Evolutionary conservation across 345 rosid genomes (phyloP), one percentile per base, ranked within the genome.

Genomic region (Mercurialis annua): DNA sequence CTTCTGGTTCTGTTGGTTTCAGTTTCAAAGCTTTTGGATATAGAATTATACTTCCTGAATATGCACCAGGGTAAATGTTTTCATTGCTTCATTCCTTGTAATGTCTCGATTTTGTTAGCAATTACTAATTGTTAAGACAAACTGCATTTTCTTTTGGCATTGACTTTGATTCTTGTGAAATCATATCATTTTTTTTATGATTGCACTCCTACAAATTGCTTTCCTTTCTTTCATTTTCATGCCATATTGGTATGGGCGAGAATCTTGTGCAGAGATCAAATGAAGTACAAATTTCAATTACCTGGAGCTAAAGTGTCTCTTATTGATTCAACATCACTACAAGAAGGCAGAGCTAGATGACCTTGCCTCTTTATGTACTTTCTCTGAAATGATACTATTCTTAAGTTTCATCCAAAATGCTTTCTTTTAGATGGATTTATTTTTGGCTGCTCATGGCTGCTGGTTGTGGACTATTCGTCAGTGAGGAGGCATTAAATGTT

Each of bases 391-490:
- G 16, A 20, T 52, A 48, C 48, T 38, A 48, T 64, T 48, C 52
- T 76, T 16, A 67, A 70, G 64, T 23, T 65, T 55, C 33, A 71
- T 36, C 34, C 67, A 15, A 36, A 6, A 54, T 57, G 51, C 59
- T 23, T 5, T 34, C 64, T 72, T 77, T 85, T 40, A 90, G 96
- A 78, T 92, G 96, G 94, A 64, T 92, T 58, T 92, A 92, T 86
- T 92, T 92, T 73, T 88, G 95, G 96, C 78, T 90, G 86, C 86
- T 87, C 49, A 90, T 92, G 95, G 96, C 95, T 64, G 98, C 98
- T 42, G 96, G 95, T 16, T 90, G 74, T 21, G 96, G 95, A 73
- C 81, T 92, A 60, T 89, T 92, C 77, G 78, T 89, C 59, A 89
- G 98, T 72, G 92, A 92, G 78, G 98, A 92, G 78, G 91, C 96